These are phyloP conservation scores for Boletus semigastroideus DNA, from an alignment of 1,284 basidiomycete species.

Conservation along the genomic window DNA sequence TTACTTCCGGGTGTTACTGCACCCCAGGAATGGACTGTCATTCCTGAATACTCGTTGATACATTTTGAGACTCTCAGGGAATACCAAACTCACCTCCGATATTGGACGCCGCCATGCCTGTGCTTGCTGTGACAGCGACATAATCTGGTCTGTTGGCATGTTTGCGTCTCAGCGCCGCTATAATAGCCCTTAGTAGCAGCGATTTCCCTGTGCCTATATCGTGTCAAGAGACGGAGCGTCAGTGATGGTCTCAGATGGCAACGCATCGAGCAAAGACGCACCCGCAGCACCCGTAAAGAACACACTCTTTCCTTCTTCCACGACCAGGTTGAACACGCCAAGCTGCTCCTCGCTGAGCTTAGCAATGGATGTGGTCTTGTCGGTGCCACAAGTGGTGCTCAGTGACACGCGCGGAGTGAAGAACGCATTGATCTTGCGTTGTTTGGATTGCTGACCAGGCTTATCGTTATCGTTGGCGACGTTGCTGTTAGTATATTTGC, in stretches of 20 bases:
- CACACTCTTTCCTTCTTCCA: conserved; percentile 47
- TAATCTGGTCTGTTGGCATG: conserved; percentile 55
- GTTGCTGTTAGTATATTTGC: conserved; percentile 36
- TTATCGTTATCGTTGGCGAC: conserved; percentile 30
- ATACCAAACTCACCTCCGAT: conserved; percentile 57
- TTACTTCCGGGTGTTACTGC: conserved; percentile 69
- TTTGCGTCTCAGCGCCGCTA: conserved; percentile 65
- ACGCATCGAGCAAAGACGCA: conserved; percentile 19
- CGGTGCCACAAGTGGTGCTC: conserved; percentile 27
- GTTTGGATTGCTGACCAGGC: conserved; percentile 30
- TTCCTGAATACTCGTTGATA: conserved; percentile 26
- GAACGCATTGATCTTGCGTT: conserved; percentile 43
- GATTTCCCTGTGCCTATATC: conserved; percentile 77
- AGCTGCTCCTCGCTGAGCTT: conserved; percentile 46
- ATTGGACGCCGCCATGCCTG: conserved; percentile 74
- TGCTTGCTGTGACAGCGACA: conserved; percentile 75
- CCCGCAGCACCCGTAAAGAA: conserved; percentile 57
- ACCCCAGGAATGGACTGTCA: conserved; percentile 81
- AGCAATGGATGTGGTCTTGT: conserved; percentile 36
- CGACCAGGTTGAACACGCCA: conserved; percentile 43
- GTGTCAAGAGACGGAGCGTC: neutral
- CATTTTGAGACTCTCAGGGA: neutral
- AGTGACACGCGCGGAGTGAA: conserved; percentile 44
- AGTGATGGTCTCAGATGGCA: neutral
- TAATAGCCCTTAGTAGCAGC: conserved; percentile 72